A percentile compares a stretch with the other conserved stretches of the same genome.
Conservation (phyloP, 768 basidiomycete species). For the Gloeostereum incarnatum region DNA sequence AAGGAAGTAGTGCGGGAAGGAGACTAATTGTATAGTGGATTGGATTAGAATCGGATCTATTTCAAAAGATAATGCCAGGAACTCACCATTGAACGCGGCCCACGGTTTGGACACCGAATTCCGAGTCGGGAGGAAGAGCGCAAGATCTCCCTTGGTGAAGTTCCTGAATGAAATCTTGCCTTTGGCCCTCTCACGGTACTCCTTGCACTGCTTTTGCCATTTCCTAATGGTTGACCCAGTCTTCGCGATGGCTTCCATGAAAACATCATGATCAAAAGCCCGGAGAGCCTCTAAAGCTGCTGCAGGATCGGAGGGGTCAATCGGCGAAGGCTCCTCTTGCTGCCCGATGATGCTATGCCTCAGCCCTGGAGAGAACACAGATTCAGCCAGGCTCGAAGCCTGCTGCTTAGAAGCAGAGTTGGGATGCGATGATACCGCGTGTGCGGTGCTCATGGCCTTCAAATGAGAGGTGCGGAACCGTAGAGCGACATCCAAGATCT, state of each 20-base stretch:
- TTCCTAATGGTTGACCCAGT: conserved; percentile 84
- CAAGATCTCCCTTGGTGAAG: conserved; percentile 91
- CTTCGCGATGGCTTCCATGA: conserved; percentile 75
- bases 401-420: conserved; percentile 36
- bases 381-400: conserved; percentile 34
- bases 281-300: conserved; percentile 61
- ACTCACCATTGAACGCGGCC: conserved; percentile 95
- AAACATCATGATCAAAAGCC: conserved; percentile 76
- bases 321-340: conserved; percentile 58
- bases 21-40: conserved; percentile 52
- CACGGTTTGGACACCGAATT: conserved; percentile 92
- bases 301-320: conserved; percentile 70
- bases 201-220: conserved; percentile 97
- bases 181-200: conserved; percentile 90
- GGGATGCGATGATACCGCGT: conserved; percentile 47
- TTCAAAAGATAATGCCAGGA: conserved; percentile 7
- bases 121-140: conserved; percentile 90
- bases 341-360: conserved; percentile 46
- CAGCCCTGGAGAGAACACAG: conserved; percentile 33
- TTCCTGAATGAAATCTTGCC: conserved; percentile 96
- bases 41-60: conserved; percentile 21
- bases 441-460: conserved; percentile 57
- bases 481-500: conserved; percentile 74
- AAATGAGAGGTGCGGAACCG: conserved; percentile 70
- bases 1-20: conserved; percentile 96